Conservation (phyloP, 2,329 filamentous ascomycete genomes). For the Epichloe hybrida region DNA sequence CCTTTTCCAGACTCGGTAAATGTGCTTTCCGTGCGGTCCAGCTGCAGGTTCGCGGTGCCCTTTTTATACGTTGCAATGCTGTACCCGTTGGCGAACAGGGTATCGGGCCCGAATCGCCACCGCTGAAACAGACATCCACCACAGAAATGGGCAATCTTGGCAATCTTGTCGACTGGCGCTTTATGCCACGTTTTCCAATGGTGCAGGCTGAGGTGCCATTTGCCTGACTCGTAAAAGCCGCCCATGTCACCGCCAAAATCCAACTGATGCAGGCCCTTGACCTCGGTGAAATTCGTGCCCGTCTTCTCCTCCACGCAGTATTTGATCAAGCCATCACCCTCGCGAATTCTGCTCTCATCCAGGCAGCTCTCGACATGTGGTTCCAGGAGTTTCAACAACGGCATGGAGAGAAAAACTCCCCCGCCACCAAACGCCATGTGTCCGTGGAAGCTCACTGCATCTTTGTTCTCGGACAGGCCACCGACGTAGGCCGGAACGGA, state of each 20-base stretch:
- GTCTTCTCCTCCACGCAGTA: constrained; percentile 44
- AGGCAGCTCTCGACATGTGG: constrained; percentile 36
- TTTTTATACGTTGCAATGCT: constrained; percentile 37
- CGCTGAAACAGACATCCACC: constrained; percentile 46
- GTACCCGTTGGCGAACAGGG: constrained; percentile 45
- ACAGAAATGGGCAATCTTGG: constrained; percentile 25
- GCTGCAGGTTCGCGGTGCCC: constrained; percentile 25
- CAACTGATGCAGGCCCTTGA: constrained; percentile 43
- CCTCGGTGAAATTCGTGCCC: constrained; percentile 36
- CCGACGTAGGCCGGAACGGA: constrained; percentile 39
- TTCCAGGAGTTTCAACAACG: constrained; percentile 34
- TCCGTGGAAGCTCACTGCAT: constrained; percentile 37
- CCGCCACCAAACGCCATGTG: constrained; percentile 49
- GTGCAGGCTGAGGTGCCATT: constrained; percentile 41
- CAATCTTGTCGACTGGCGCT: constrained; percentile 19
- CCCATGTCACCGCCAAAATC: constrained; percentile 41
- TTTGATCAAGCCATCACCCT: constrained; percentile 42
- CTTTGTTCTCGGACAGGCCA: constrained; percentile 41
- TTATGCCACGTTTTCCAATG: constrained; percentile 52
- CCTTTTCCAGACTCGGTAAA: constrained; percentile 23
- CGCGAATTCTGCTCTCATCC: constrained; percentile 22
- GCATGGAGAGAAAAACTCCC: constrained; percentile 42
- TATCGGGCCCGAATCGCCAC: constrained; percentile 33
- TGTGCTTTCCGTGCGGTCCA: constrained; percentile 38
- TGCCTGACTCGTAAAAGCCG: constrained; percentile 47